These are phyloP conservation scores for Kodamaea restingae DNA, from an alignment of 805 yeast genomes.

Conservation along the genomic window DNA sequence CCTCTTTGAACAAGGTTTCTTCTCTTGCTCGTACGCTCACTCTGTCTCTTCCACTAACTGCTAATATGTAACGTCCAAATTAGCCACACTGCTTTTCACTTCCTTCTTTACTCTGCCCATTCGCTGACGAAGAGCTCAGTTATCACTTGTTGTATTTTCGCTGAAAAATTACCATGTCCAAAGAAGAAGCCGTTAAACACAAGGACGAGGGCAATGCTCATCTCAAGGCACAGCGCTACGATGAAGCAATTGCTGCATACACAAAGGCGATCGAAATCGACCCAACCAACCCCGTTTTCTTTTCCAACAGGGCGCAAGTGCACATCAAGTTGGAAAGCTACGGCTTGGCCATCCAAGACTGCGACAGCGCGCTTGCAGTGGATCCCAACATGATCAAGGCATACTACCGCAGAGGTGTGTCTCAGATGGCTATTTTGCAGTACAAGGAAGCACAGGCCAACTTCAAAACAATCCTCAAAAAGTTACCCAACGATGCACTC, in stretches of 20 bases:
- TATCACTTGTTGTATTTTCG: too few species aligned
- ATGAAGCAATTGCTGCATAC: constrained; percentile 65
- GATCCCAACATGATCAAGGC: constrained; percentile 72
- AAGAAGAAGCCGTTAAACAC: constrained; percentile 41
- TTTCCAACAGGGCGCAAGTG: constrained; percentile 84
- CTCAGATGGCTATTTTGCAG: constrained; percentile 70
- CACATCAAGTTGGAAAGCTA: constrained; percentile 81
- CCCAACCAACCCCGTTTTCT: constrained; percentile 56
- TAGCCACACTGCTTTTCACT: too few species aligned
- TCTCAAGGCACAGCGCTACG: constrained; percentile 61
- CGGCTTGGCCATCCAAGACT: constrained; percentile 80
- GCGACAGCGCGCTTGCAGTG: constrained; percentile 62
- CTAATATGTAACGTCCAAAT: too few species aligned
- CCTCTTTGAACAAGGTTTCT: too few species aligned
- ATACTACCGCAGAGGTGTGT: constrained; percentile 82
- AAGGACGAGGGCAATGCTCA: constrained; percentile 73
- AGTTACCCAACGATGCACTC: constrained; percentile 63
- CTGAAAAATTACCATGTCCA: constrained; percentile 5
- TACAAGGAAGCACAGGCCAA: constrained; percentile 71
- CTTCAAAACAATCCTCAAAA: constrained; percentile 56
- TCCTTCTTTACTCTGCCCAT: too few species aligned
- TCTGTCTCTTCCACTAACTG: too few species aligned
- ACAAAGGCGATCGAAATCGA: constrained; percentile 70
- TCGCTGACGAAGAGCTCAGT: too few species aligned
- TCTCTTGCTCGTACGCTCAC: too few species aligned